Evolutionary conservation across 495 filamentous ascomycete genomes (phyloP).

Genomic region (Cetradonia linearis): DNA sequence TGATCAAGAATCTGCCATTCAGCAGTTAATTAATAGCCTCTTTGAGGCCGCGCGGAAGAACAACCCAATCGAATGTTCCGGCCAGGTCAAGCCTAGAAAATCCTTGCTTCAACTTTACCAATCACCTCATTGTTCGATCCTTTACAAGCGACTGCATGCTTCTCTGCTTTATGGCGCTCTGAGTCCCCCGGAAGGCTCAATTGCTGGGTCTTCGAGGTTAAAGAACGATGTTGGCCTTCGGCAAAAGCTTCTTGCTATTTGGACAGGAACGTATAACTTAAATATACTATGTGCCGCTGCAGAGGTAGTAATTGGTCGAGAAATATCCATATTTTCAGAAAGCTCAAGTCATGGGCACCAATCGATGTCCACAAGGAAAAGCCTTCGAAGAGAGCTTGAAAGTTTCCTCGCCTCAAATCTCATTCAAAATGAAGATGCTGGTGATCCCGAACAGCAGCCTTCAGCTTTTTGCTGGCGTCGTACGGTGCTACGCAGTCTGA

Average conservation of each 20-base stretch:
- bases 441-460: constrained; percentile 8
- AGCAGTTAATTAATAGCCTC: constrained; percentile 49
- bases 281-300: constrained; percentile 40
- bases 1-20: constrained; percentile 52
- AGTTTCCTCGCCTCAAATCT: constrained; percentile 49
- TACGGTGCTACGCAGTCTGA: constrained; percentile 48
- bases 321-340: constrained; percentile 16
- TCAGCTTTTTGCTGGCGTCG: constrained; percentile 42
- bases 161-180: constrained; percentile 55
- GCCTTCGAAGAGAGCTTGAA: constrained; percentile 38
- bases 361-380: constrained; percentile 20
- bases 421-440: constrained; percentile 46
- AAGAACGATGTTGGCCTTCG: constrained; percentile 50
- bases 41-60: constrained; percentile 32
- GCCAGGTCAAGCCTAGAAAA: constrained; percentile 33
- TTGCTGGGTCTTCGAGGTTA: constrained; percentile 38
- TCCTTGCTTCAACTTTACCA: constrained; percentile 48
- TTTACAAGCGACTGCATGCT: constrained; percentile 52
- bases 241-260: constrained; percentile 46
- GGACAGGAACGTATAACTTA: constrained; percentile 48
- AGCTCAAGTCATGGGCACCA: background rate
- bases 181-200: constrained; percentile 43
- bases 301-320: constrained; percentile 53
- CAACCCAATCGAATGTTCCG: constrained; percentile 9
- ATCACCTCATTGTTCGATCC: constrained; percentile 37